Evolutionary conservation across 129 eudicot genomes (phyloP).

Genomic region (Tagetes erecta): DNA sequence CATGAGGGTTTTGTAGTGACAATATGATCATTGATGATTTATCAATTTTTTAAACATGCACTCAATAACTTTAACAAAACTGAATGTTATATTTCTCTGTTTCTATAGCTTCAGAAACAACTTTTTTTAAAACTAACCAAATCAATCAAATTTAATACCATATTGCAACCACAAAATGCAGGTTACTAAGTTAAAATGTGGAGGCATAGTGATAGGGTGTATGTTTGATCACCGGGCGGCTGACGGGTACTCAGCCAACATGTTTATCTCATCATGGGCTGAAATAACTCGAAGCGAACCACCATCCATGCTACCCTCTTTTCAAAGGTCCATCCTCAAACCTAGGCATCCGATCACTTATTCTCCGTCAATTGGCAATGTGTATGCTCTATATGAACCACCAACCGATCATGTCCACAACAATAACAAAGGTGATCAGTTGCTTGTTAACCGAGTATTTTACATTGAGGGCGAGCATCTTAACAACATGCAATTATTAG

Average conservation of each 20-base stretch:
- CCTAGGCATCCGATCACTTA: conserved; percentile 46
- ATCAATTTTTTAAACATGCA: too few species aligned
- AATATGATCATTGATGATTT: too few species aligned
- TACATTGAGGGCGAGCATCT: conserved; percentile 33
- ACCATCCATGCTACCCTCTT: conserved; percentile 45
- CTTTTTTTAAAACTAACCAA: not conserved
- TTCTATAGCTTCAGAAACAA: not conserved
- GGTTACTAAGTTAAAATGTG: conserved; percentile 54
- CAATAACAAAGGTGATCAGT: conserved; percentile 3
- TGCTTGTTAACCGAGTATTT: conserved; percentile 41
- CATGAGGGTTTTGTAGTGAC: not conserved
- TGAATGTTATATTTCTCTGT: not conserved
- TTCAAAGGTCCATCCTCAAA: conserved; percentile 43
- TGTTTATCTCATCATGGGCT: conserved; percentile 63
- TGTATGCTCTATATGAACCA: conserved; percentile 15
- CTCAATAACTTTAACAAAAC: too few species aligned
- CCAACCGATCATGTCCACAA: not conserved
- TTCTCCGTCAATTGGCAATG: not conserved
- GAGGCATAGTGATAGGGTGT: conserved; percentile 54
- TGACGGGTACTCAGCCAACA: conserved; percentile 65
- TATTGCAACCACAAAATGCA: not conserved
- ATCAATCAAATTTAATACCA: not conserved
- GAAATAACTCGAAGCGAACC: conserved; percentile 42
- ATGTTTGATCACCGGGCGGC: conserved; percentile 50
- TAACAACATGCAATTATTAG: conserved; percentile 34